Base-by-base conservation (phyloP, 306 rosid genomes). In the Sicyos edulis region DNA sequence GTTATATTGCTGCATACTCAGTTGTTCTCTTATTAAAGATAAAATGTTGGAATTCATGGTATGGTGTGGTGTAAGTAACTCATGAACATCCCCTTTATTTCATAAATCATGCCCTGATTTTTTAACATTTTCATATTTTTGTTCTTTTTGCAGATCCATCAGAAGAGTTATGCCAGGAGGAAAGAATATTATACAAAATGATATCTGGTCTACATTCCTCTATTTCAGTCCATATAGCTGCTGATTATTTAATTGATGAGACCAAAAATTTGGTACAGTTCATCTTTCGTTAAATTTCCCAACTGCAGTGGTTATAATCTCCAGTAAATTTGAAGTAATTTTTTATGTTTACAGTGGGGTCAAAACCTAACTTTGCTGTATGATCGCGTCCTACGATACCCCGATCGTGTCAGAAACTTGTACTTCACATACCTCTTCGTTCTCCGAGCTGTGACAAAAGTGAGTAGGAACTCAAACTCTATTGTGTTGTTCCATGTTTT, bases 201-300 rank as follows among this genome's bases (percentile, higher is more conserved):
- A 93, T 93, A 82, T 93, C 99, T 12, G 99, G 99, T 80, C 92
- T 93, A 76, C 99, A 93, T 82, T 88, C 99, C 69, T 93, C 99
- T 65, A 93, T 93, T 78, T 91, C 99, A 17, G 78, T 93, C 57
- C 99, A 93, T 83, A 85, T 92, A 79, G 99, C 95, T 49, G 71
- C 97, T 34, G 99, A 91, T 55, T 93, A 89, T 88, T 86, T 88
- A 51, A 83, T 92, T 40, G 92, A 92, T 67, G 96, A 93, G 78
- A 67, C 89, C 53, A 75, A 61, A 45, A 86, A 88, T 78, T 56
- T 17, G 92, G 99, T 93, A 88, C 59, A 50, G 29, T 32, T 73
- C 76, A 62, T 3, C 4, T 32, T 80, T 69, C 47, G 26, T 26
- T 17, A 21, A 34, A 57, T 14, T 58, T 55, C 26, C n/a, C 29